Evolutionary conservation across 352 stramenopile genomes (phyloP), one percentile per base, ranked within the genome.

Genomic region (Phytophthora fragariae): DNA sequence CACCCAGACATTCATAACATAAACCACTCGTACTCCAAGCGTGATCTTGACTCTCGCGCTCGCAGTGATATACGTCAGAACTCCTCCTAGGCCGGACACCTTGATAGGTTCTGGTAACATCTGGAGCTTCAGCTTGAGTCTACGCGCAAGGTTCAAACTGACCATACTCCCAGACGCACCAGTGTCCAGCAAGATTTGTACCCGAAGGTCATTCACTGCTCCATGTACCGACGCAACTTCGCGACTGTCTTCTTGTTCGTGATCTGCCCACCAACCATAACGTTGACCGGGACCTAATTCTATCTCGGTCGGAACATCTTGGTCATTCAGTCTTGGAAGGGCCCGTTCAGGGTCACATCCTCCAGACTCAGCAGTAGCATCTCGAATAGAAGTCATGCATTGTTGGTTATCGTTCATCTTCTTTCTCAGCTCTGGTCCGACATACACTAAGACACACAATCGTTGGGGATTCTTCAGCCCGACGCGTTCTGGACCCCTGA

Each of bases 1-100:
- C 1, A 61, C 41, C 67, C 67, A 82, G 0, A 82, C 9, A 24
- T 52, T 15, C 17, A 52, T 9, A 11, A 52, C n/a, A 7, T 52
- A 52, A n/a, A 52, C 44, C n/a, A 52, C 44, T 10, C 44, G 15
- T 2, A 52, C 9, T 27, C 44, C 44, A 52, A 50, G 44, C 44
- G 44, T 52, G 44, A 29, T 62, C 37, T 52, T 52, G 15, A 52
- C 44, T 17, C 37, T 44, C 37, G 37, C 14, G 15, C 37, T 44
- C 37, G 37, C 37, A 44, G 31, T 56, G 49, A 35, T 56, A n/a
- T 56, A 31, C 49, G 49, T 56, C 21, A 19, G 49, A 5, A 14
- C 49, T 17, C 49, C 49, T 56, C 49, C 49, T 14, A 56, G 49
- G 3, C 49, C 49, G 4, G 49, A 11, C 49, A 56, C 49, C 21